Base-by-base conservation (phyloP, 2,329 filamentous ascomycete species). In the Acrocalymma vagum region DNA sequence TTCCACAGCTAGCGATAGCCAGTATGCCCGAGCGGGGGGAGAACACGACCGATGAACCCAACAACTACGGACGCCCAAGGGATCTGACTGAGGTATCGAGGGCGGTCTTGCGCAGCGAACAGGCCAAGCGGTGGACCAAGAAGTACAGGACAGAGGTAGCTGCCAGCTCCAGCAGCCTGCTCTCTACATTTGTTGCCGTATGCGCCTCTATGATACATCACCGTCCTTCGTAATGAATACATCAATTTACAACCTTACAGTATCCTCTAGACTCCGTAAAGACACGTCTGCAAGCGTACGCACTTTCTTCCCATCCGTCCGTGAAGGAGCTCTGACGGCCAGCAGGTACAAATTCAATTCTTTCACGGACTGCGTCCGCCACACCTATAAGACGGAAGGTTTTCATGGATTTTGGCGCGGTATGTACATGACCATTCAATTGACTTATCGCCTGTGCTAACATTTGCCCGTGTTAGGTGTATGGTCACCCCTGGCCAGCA, bases 221-320 rank as follows among this genome's bases (percentile, higher is more conserved):
- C 8, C 18, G 5, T 7, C 5, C 11, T 17, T 15, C 1, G 9
- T 9, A 1, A n/a, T 6, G 3, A 13, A 4, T 5, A 13, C 9
- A 26, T 14, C 10, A 18, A 38, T 64, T 70, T 29, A 69, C 43
- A 38, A 33, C n/a, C 32, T 46, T 37, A 15, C 36, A 79, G 76
- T 95, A 93, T 65, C 90, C 90, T 15, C 82, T 95, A 55, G 90
- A 95, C 69, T 93, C 90, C 60, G 86, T 93, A 67, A 95, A 95
- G 77, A 92, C 88, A 40, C 87, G 90, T 62, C 90, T 94, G 84
- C 90, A 95, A 75, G 88, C 87, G 53, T 74, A 70, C 48, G 71
- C 54, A 33, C 37, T 25, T n/a, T n/a, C 40, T 27, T 31, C 42
- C 37, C 35, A 16, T 17, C 11, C 16, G 9, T 24, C 15, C 24